These are phyloP conservation scores for Rugonectria rugulosa DNA, from an alignment of 2,329 filamentous ascomycete species.

Conservation along the genomic window DNA sequence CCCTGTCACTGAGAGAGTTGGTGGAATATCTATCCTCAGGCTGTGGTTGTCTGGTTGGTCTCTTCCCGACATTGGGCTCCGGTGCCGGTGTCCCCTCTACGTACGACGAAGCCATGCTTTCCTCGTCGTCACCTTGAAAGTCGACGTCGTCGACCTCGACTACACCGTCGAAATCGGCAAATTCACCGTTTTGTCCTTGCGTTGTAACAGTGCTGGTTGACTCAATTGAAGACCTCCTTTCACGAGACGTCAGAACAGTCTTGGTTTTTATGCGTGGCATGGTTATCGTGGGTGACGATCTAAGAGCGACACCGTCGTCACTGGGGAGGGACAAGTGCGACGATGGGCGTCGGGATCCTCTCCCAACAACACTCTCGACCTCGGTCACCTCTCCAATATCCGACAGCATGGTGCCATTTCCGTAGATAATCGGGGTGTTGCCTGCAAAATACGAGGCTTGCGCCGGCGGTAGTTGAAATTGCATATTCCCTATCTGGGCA, in stretches of 20 bases:
- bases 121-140: conserved; percentile 73
- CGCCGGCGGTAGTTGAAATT: conserved; percentile 53
- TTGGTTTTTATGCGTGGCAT: conserved; percentile 54
- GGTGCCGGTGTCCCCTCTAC: conserved; percentile 53
- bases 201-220: conserved; percentile 68
- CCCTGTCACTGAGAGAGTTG: conserved; percentile 78
- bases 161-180: conserved; percentile 68
- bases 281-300: conserved; percentile 56
- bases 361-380: conserved; percentile 59
- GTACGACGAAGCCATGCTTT: conserved; percentile 68
- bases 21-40: conserved; percentile 72
- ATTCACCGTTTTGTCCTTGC: conserved; percentile 55
- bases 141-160: conserved; percentile 70
- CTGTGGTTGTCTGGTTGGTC: conserved; percentile 23
- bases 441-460: conserved; percentile 51
- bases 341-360: conserved; percentile 48
- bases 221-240: conserved; percentile 64
- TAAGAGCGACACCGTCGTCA: conserved; percentile 46
- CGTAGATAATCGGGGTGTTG: conserved; percentile 72
- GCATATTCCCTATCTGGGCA: conserved; percentile 45
- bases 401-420: conserved; percentile 73
- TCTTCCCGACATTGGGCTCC: conserved; percentile 22
- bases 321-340: conserved; percentile 44
- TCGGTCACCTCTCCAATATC: conserved; percentile 68
- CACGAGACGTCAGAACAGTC: conserved; percentile 52